These are phyloP conservation scores for Thyridium curvatum DNA, from an alignment of 2,329 filamentous ascomycete genomes.

Conservation along the genomic window DNA sequence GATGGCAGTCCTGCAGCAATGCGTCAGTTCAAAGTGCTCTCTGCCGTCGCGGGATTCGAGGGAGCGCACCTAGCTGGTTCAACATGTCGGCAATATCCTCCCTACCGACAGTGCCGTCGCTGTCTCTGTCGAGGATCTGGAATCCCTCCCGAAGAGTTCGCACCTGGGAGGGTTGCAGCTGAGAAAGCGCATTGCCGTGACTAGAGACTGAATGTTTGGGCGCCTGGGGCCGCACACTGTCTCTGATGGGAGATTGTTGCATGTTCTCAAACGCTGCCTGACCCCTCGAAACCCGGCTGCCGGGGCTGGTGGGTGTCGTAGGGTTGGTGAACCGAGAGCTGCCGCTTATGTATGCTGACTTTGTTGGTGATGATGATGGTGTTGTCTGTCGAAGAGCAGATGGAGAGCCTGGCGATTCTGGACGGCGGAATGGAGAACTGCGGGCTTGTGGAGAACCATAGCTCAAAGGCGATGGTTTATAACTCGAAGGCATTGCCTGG, in stretches of 20 bases:
- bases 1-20: constrained; percentile 61
- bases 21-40: background rate
- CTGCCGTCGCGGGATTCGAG: background rate
- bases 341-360: constrained; percentile 33
- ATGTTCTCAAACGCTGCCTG: constrained; percentile 18
- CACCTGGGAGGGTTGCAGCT: constrained; percentile 75
- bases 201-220: constrained; percentile 20
- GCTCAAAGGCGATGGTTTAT: constrained; percentile 66
- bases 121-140: constrained; percentile 85
- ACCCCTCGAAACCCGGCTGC: constrained; percentile 30
- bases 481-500: constrained; percentile 49
- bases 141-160: constrained; percentile 88
- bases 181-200: constrained; percentile 53
- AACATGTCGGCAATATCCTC: constrained; percentile 87
- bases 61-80: constrained; percentile 62
- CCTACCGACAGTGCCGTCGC: constrained; percentile 74
- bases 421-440: constrained; percentile 57
- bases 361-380: constrained; percentile 55
- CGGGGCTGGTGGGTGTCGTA: constrained; percentile 33
- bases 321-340: constrained; percentile 35
- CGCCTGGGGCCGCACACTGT: constrained; percentile 1
- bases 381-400: constrained; percentile 59
- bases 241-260: constrained; percentile 25
- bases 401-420: constrained; percentile 59
- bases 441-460: constrained; percentile 57